Conservation (phyloP, 176 grass and related monocot species). For the Elaeis guineensis region DNA sequence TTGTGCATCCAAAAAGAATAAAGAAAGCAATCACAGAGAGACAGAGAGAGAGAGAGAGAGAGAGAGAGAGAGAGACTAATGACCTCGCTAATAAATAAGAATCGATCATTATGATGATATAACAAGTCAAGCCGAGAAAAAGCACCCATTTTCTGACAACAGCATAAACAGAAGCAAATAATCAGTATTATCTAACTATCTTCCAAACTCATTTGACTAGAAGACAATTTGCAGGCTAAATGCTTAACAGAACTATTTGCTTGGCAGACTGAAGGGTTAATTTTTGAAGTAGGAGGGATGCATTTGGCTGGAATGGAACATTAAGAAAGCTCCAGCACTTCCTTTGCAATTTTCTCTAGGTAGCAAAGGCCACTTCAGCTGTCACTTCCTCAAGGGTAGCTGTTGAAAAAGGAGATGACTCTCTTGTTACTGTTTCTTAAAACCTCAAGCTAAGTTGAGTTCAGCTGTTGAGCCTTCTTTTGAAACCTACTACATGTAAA, state of each 20-base stretch:
- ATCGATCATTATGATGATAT: no score
- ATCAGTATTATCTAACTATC: no score
- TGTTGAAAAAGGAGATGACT: conserved; percentile 3
- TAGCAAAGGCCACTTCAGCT: conserved; percentile 2
- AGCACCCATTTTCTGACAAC: no score
- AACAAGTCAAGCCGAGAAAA: no score
- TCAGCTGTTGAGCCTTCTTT: not conserved
- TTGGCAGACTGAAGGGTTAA: not conserved
- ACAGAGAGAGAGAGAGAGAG: not conserved
- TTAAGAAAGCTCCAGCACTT: not conserved
- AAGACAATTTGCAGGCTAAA: not conserved
- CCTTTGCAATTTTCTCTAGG: not conserved
- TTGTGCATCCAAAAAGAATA: not conserved
- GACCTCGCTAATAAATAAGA: no score
- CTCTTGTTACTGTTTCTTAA: not conserved
- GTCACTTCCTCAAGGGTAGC: conserved; percentile 1
- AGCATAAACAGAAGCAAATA: no score
- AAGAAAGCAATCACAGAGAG: not conserved
- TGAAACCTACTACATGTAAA: conserved; percentile 19
- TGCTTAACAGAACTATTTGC: not conserved
- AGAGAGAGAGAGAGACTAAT: not conserved
- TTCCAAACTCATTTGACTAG: no score
- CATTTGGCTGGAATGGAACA: conserved; percentile 1
- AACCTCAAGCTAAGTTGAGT: not conserved
- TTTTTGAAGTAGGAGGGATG: not conserved